Evolutionary conservation across 768 basidiomycete genomes (phyloP), one percentile per base, ranked within the genome.

Genomic region (Phanerodontia chrysosporium): DNA sequence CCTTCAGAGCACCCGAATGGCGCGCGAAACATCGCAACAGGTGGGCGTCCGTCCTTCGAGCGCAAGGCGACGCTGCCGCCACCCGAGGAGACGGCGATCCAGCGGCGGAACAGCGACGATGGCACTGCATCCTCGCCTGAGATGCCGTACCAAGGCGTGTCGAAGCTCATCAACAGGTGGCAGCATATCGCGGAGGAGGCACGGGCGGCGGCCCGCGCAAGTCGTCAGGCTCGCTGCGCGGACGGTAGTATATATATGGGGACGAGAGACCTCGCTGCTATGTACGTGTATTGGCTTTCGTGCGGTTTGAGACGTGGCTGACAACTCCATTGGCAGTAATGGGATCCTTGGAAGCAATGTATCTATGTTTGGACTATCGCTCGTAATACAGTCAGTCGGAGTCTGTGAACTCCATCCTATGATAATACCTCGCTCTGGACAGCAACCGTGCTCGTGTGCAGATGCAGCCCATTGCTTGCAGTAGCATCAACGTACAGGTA

Each of bases 141-240:
- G 67, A 79, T 80, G 56, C 87, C 89, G 30, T 94, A 86, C 70
- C 86, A 84, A 67, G 92, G 92, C 36, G 92, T 94, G 45, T 87
- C 90, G 28, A 89, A 81, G 73, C 77, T 94, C 35, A 93, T 94
- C 63, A 89, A 91, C 68, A 84, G 92, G 68, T 94, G 92, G 92
- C 90, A 94, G 71, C 84, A 83, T 58, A 92, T 88, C 73, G 83
- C 86, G 35, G 85, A 81, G 18, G 87, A 86, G 45, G 30, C 45
- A 13, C 45, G 36, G 45, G 42, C 7, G 35, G 25, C 6, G 28
- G 25, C 18, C 30, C 16, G 30, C n/a, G 46, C 45, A 35, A 35
- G 46, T 18, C 45, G 9, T 35, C 29, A 9, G 46, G 46, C 16
- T 57, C 56, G 21, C 32, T 57, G 21, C 27, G 56, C n/a, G 56